Evolutionary conservation across 257 asterid species (phyloP).

Genomic region (Ilex aquifolium): DNA sequence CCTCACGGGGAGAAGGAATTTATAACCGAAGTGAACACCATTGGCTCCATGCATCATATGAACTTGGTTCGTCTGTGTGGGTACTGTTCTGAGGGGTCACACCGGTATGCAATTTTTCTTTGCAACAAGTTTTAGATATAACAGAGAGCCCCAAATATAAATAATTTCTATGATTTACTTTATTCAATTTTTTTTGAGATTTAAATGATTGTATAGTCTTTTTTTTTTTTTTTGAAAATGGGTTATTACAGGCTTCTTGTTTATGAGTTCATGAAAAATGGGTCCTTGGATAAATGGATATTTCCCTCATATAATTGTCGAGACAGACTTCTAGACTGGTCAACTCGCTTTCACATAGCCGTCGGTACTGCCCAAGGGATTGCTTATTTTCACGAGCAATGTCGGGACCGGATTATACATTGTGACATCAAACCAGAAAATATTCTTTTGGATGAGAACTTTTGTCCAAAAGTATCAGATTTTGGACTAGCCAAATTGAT

Average conservation of each 20-base stretch:
- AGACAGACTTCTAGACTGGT: slow-evolving; percentile 58
- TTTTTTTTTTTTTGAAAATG: slow-evolving; percentile 4
- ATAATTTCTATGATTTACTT: neutral
- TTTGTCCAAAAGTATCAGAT: slow-evolving; percentile 87
- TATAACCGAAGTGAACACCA: slow-evolving; percentile 79
- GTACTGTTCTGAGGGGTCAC: slow-evolving; percentile 73
- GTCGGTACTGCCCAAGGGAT: slow-evolving; percentile 83
- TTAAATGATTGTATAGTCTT: neutral
- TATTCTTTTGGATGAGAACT: slow-evolving; percentile 72
- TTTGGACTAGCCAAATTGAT: slow-evolving; percentile 88
- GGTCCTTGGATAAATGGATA: slow-evolving; percentile 87
- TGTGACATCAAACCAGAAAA: slow-evolving; percentile 94
- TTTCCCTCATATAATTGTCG: slow-evolving; percentile 37
- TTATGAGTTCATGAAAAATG: slow-evolving; percentile 88
- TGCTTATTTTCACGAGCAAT: slow-evolving; percentile 91
- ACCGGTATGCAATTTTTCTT: slow-evolving; percentile 32
- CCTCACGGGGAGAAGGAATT: slow-evolving; percentile 90
- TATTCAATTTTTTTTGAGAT: neutral
- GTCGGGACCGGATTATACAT: slow-evolving; percentile 78
- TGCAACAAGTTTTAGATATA: neutral
- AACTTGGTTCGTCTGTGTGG: slow-evolving; percentile 80
- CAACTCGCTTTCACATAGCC: slow-evolving; percentile 69
- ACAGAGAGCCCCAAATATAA: too few species aligned
- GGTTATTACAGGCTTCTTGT: slow-evolving; percentile 67
- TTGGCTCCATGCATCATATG: slow-evolving; percentile 93